Evolutionary conservation across 1,284 basidiomycete genomes (phyloP), one percentile per base, ranked within the genome.

Genomic region (Tilletia caries): DNA sequence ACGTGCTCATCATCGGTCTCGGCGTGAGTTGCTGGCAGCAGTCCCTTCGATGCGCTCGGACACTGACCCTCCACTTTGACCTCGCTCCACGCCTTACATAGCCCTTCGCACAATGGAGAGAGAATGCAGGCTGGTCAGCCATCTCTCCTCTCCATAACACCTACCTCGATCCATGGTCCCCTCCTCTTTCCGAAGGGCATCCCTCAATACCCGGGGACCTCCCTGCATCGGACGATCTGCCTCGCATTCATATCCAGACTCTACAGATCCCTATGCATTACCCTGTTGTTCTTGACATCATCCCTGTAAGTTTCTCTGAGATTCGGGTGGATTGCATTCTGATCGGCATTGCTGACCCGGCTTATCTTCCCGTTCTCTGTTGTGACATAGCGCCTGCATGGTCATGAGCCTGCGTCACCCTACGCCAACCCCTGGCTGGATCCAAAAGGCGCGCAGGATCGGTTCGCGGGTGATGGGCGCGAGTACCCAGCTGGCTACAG

Each of bases 51-150:
- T n/a, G n/a, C n/a, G n/a, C n/a, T n/a, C n/a, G n/a, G n/a, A n/a
- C n/a, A n/a, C n/a, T n/a, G n/a, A n/a, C n/a, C n/a, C n/a, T n/a
- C n/a, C n/a, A n/a, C n/a, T n/a, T n/a, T n/a, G n/a, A n/a, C n/a
- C n/a, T n/a, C n/a, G n/a, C n/a, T n/a, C n/a, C n/a, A n/a, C n/a
- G n/a, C n/a, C n/a, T n/a, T n/a, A n/a, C n/a, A n/a, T n/a, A 65
- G 64, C 64, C 64, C 2, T 65, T 65, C 41, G 37, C n/a, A 6
- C 37, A 46, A 13, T 65, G 29, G 32, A 43, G 41, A 37, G 37
- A 65, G 20, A 65, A 65, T 25, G 41, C 64, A 23, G 37, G 41
- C 64, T 65, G 64, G 64, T 46, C 43, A n/a, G 64, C 64, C 37
- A 46, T 65, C 41, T 27, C 37, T 18, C 64, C 34, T 3, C 37